Conservation (phyloP, 768 basidiomycete genomes). For the Termitomyces eurrhizus region DNA sequence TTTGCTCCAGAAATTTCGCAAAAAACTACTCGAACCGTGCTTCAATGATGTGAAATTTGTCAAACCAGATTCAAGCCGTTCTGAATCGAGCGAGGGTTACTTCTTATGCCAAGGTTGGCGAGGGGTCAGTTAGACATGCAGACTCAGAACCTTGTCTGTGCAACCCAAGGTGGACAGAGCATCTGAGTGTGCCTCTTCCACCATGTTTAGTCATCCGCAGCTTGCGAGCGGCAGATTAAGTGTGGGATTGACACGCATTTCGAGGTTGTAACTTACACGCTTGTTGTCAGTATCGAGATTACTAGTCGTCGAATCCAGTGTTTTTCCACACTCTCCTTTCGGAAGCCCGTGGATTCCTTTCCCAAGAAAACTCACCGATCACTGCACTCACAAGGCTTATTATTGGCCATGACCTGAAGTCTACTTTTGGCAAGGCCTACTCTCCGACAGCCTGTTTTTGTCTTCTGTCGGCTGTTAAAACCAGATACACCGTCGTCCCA, state of each 20-base stretch:
- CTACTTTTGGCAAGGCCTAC: background rate
- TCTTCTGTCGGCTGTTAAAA: background rate
- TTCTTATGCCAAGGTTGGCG: constrained; percentile 81
- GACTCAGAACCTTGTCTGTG: background rate
- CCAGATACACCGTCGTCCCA: background rate
- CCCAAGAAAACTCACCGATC: background rate
- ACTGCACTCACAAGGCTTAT: background rate
- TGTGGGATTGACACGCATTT: background rate
- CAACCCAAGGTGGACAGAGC: background rate
- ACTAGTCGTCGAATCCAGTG: background rate
- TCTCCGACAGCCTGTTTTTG: background rate
- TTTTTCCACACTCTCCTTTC: background rate
- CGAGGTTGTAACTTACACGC: background rate
- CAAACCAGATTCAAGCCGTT: constrained; percentile 81
- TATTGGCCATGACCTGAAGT: background rate
- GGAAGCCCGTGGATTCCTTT: background rate
- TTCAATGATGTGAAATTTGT: constrained; percentile 66
- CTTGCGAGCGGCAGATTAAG: background rate
- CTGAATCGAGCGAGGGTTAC: constrained; percentile 79
- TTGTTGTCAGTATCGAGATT: background rate
- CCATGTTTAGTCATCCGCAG: background rate
- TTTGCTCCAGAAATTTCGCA: constrained; percentile 59
- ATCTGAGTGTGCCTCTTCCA: background rate
- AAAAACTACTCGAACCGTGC: constrained; percentile 48
- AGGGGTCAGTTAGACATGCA: constrained; percentile 10